A percentile compares a stretch with the other conserved stretches of the same genome.
phyloP scores from a whole-genome alignment of 1,284 basidiomycete species.

The Boletus mariae region DNA sequence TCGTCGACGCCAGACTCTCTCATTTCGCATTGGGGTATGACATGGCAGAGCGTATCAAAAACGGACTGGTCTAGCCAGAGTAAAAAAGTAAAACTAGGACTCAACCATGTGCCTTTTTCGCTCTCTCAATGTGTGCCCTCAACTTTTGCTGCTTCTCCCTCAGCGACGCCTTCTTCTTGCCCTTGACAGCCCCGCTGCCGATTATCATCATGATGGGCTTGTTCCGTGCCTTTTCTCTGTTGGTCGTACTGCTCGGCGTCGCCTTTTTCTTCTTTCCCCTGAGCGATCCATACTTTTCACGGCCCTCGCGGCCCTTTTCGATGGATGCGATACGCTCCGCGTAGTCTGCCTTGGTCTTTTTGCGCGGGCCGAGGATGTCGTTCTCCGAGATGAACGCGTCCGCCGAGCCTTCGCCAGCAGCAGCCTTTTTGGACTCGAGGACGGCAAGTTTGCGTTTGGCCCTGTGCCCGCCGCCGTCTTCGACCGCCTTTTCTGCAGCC shows the following conservation, averaged over 20 bases:
- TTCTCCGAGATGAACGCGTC: conserved; percentile 82
- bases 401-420: conserved; percentile 42
- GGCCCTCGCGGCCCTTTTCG: conserved; percentile 89
- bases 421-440: conserved; percentile 66
- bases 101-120: conserved; percentile 55
- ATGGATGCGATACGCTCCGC: conserved; percentile 93
- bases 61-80: conserved; percentile 5
- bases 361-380: conserved; percentile 91
- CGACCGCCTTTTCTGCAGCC: conserved; percentile 73
- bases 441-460: conserved; percentile 86
- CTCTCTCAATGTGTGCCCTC: conserved; percentile 67
- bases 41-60: conserved; percentile 40
- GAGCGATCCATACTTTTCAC: conserved; percentile 89
- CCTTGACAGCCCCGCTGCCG: conserved; percentile 66
- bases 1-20: conserved; percentile 72
- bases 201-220: conserved; percentile 95
- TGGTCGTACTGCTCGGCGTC: conserved; percentile 77
- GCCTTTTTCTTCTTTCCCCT: conserved; percentile 89
- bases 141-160: conserved; percentile 81
- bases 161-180: conserved; percentile 87
- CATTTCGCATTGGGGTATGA: conserved; percentile 73
- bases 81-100: neutral
- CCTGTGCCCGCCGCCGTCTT: conserved; percentile 67
- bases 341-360: conserved; percentile 93
- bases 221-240: conserved; percentile 85